Base-by-base conservation (phyloP, 192 early-diverging fungal genomes). In the Podila horticola region DNA sequence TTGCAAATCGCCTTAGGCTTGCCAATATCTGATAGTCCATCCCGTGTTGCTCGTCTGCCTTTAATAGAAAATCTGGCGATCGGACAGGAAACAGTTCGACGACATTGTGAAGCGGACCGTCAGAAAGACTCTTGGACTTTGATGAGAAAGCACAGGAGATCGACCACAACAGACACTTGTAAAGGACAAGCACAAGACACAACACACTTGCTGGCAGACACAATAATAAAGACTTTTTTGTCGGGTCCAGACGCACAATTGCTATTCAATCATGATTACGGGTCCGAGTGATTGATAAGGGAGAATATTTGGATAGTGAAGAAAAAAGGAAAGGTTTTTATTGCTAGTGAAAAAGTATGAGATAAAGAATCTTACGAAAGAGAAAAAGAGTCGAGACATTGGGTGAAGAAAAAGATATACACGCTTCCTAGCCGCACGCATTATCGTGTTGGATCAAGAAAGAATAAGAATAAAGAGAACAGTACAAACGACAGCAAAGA, bases 61-160 rank as follows among this genome's bases (percentile, higher is more conserved):
- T 12, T 52, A 10, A 60, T 83, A 91, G 83, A 98, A 98, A 89
- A 93, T 99, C 89, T 98, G 94, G 94, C 85, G 97, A 49, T 85
- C 88, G 12, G 89, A 99, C 76, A 88, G 97, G 62, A 88, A 91
- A 26, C 79, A 87, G 74, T 99, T 97, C 84, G 91, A 96, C 67
- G 81, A 75, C 13, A 91, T 95, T 72, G 97, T 97, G 20, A 73
- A 91, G 33, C 88, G 84, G 17, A 96, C 92, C 73, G 95, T 96
- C 12, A 75, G 75, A 67, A 89, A 90, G 73, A 92, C 94, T n/a
- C 74, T 99, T 36, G 96, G 94, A 26, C 66, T 97, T 50, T 94
- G 91, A 45, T 69, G 41, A 0, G 9, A 22, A 5, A 36, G 8
- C 1, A 12, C 12, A 12, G 33, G 12, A 62, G 31, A 20, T 33